These are phyloP conservation scores for Acidiella bohemica DNA, from an alignment of 495 filamentous ascomycete species.

Conservation along the genomic window DNA sequence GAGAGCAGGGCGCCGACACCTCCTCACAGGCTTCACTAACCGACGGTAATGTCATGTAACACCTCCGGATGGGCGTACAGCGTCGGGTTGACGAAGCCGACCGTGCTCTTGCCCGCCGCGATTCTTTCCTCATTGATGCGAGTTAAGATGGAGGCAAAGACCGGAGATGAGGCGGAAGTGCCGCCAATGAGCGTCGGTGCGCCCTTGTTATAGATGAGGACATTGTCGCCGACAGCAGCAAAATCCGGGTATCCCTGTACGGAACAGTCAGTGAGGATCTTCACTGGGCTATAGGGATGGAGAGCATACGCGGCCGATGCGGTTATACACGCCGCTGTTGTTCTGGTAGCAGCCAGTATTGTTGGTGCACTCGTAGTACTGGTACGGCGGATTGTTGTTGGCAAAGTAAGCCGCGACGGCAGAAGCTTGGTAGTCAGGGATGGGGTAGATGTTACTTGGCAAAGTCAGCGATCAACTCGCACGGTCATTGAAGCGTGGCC, in stretches of 20 bases:
- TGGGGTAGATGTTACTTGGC: conserved; percentile 41
- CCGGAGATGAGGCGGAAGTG: conserved; percentile 10
- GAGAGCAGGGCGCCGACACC: too few species aligned
- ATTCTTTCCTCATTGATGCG: conserved; percentile 50
- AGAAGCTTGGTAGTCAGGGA: conserved; percentile 42
- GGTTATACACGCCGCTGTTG: conserved; percentile 1
- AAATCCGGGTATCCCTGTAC: conserved; percentile 46
- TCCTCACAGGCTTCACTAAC: too few species aligned
- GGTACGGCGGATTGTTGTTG: conserved; percentile 29
- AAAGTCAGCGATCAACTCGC: not conserved
- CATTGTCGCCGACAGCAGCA: conserved; percentile 32
- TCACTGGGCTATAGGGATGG: conserved; percentile 26
- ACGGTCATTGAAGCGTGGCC: not conserved
- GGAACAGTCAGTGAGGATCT: conserved; percentile 47
- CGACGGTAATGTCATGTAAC: conserved; percentile 7
- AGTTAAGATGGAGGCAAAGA: conserved; percentile 43
- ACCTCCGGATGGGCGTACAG: conserved; percentile 47
- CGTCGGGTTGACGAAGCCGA: conserved; percentile 49
- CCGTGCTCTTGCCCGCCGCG: conserved; percentile 38
- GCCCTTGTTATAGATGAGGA: conserved; percentile 6
- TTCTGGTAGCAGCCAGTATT: not conserved
- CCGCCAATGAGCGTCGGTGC: conserved; percentile 10
- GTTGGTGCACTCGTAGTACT: conserved; percentile 3
- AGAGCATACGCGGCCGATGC: conserved; percentile 24
- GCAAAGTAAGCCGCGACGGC: conserved; percentile 40